Percentiles rank a stretch among this genome's conserved stretches.
These are phyloP conservation scores for Lactarius indigo DNA, from an alignment of 768 basidiomycete species.

Conservation along the genomic window DNA sequence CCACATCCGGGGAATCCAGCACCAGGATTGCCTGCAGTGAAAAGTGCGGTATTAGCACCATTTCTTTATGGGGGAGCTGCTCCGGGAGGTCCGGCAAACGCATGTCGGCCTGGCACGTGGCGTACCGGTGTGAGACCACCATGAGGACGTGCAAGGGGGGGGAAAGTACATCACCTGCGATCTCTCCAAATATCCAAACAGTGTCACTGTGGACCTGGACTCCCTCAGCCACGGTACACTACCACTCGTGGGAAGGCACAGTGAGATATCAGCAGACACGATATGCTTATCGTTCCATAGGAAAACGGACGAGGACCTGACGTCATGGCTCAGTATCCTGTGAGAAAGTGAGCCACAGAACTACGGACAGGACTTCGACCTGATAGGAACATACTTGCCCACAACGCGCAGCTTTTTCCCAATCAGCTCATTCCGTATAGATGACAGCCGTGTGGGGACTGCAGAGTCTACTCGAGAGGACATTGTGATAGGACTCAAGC, in stretches of 20 bases:
- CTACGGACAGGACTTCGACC: neutral
- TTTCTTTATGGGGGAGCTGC: conserved; percentile 10
- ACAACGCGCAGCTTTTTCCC: conserved; percentile 26
- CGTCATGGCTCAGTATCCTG: conserved; percentile 25
- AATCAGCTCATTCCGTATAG: conserved; percentile 21
- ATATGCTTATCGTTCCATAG: conserved; percentile 20
- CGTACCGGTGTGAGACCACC: neutral
- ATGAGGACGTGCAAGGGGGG: neutral
- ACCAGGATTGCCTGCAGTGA: conserved; percentile 26
- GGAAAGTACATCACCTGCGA: conserved; percentile 8
- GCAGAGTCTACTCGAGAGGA: conserved; percentile 21
- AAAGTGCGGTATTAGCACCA: conserved; percentile 12
- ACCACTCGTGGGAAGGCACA: conserved; percentile 19
- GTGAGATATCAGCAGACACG: conserved; percentile 23
- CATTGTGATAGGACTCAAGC: neutral
- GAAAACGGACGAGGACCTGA: conserved; percentile 16
- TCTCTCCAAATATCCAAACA: conserved; percentile 25
- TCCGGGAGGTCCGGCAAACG: conserved; percentile 1
- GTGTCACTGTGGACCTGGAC: conserved; percentile 18
- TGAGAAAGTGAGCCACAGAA: neutral
- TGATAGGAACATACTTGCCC: conserved; percentile 21
- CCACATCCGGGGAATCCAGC: conserved; percentile 24
- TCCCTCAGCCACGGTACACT: conserved; percentile 21
- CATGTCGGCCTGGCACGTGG: conserved; percentile 12
- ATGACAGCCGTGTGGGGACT: conserved; percentile 21